Evolutionary conservation across 139 green algal species (phyloP).

Genomic region (Pseudopediastrum boryanum): DNA sequence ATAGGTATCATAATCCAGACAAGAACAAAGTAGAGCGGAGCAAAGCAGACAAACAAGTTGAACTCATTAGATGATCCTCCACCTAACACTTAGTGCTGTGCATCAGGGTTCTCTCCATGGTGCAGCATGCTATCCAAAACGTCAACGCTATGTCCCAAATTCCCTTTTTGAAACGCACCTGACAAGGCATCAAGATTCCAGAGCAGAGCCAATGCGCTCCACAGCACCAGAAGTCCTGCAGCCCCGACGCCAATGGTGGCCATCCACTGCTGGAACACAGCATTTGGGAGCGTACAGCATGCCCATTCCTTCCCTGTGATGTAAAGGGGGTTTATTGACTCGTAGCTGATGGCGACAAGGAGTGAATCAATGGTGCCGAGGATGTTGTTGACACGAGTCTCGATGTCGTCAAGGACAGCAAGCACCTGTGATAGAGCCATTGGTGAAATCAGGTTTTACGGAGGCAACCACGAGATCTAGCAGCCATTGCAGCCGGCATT

Average conservation of each 20-base stretch:
- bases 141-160: not conserved
- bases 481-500: too few species aligned
- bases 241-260: not conserved
- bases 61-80: not conserved
- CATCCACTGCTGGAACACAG: conserved; percentile 21
- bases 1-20: not conserved
- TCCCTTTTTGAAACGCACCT: not conserved
- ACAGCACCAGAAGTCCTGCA: not conserved
- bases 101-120: not conserved
- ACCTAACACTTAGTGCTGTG: not conserved
- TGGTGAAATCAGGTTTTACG: not conserved
- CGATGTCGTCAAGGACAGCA: not conserved
- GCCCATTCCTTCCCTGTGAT: conserved; percentile 6
- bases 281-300: conserved; percentile 14
- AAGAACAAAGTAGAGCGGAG: not conserved
- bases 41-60: too few species aligned
- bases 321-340: not conserved
- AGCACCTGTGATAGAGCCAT: not conserved
- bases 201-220: conserved; percentile 5
- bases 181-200: conserved; percentile 17
- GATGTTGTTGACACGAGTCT: not conserved
- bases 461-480: too few species aligned
- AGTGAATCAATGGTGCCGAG: not conserved
- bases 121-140: not conserved
- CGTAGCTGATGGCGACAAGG: not conserved